Percentiles rank a stretch among this genome's conserved stretches.
Conservation (phyloP, 2,329 filamentous ascomycete species). For the Hypoxylon sp. region DNA sequence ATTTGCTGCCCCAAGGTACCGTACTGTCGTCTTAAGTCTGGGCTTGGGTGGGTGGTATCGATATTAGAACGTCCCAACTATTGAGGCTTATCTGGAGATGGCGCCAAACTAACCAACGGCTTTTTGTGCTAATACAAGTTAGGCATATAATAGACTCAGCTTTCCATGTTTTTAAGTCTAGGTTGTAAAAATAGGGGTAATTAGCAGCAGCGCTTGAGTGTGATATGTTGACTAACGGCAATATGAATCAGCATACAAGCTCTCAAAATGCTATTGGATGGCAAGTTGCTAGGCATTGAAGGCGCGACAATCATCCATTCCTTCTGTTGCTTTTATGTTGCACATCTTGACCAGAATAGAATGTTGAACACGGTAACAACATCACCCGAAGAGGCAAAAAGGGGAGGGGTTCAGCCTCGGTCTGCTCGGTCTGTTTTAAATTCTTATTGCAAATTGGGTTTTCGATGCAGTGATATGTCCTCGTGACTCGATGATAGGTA, state of each 20-base stretch:
- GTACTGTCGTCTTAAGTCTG: constrained; percentile 5
- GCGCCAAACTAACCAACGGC: constrained; percentile 14
- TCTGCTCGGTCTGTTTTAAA: constrained; percentile 27
- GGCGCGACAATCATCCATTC: constrained; percentile 8
- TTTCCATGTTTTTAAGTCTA: constrained; percentile 18
- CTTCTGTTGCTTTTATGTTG: constrained; percentile 17
- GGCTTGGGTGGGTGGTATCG: constrained; percentile 6
- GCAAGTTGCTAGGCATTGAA: background rate
- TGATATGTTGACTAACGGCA: constrained; percentile 1
- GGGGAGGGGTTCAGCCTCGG: constrained; percentile 18
- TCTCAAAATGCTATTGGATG: constrained; percentile 9
- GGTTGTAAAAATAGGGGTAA: constrained; percentile 20
- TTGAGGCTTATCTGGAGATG: constrained; percentile 18
- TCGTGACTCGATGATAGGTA: too few species aligned
- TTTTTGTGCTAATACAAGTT: constrained; percentile 21
- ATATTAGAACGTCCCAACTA: constrained; percentile 22
- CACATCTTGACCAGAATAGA: constrained; percentile 9
- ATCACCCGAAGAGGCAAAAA: background rate
- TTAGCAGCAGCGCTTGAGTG: constrained; percentile 3
- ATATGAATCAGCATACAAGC: constrained; percentile 9
- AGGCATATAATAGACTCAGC: constrained; percentile 25
- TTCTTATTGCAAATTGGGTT: constrained; percentile 18
- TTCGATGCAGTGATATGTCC: constrained; percentile 15
- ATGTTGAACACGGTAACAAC: constrained; percentile 7
- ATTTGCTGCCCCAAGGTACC: background rate